Evolutionary conservation across 2,329 filamentous ascomycete genomes (phyloP).

Genomic region (Blastomyces gilchristii): DNA sequence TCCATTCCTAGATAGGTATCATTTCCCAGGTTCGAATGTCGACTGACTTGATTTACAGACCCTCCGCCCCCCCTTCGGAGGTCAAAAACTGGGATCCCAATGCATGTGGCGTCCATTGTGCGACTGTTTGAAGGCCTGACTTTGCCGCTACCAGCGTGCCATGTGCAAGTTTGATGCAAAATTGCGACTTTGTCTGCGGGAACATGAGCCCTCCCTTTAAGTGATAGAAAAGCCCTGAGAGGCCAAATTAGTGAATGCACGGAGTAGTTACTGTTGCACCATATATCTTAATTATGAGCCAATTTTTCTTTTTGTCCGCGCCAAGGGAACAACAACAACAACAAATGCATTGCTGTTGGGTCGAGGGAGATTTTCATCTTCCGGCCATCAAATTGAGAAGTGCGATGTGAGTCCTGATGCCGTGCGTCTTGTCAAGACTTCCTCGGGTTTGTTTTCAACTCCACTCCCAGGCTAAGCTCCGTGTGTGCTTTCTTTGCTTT

Average conservation of each 20-base stretch:
- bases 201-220: background rate
- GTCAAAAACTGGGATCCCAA: background rate
- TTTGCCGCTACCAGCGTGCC: too few relatives aligned
- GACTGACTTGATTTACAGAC: background rate
- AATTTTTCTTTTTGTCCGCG: background rate
- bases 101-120: background rate
- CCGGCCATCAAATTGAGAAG: background rate
- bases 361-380: background rate
- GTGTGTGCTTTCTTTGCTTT: background rate
- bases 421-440: background rate
- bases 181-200: background rate
- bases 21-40: background rate
- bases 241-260: background rate
- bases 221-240: background rate
- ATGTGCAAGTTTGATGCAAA: background rate
- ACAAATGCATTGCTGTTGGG: background rate
- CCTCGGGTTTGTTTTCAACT: background rate
- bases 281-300: background rate
- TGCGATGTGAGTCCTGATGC: background rate
- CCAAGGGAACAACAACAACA: background rate
- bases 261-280: too few relatives aligned
- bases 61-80: background rate
- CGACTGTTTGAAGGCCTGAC: background rate
- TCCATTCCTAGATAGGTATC: constrained; percentile 2
- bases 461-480: background rate